These are phyloP conservation scores for Lentinula aciculospora DNA, from an alignment of 768 basidiomycete species.

Conservation along the genomic window DNA sequence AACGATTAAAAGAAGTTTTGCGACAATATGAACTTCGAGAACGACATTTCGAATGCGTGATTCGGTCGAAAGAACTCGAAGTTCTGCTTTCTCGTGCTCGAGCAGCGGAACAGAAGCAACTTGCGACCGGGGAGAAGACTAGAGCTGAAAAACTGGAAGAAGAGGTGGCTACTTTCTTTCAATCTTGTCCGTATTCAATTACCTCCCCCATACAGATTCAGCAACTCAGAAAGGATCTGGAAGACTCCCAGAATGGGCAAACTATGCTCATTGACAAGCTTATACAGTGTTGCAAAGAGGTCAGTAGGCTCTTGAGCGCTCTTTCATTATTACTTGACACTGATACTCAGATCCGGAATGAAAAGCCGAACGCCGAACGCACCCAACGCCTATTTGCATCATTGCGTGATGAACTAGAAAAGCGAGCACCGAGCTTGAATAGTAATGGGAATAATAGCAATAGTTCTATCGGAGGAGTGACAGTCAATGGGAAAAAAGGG, in stretches of 20 bases:
- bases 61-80: conserved; percentile 89
- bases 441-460: conserved; percentile 9
- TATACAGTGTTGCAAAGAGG: conserved; percentile 84
- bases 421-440: conserved; percentile 43
- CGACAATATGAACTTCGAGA: conserved; percentile 87
- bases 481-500: conserved; percentile 8
- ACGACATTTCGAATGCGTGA: conserved; percentile 88
- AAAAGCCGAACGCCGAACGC: conserved; percentile 75
- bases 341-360: conserved; percentile 14
- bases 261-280: conserved; percentile 79
- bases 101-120: conserved; percentile 81
- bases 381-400: conserved; percentile 78
- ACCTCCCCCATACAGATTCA: conserved; percentile 39
- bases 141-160: conserved; percentile 67
- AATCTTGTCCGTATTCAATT: background rate
- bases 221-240: conserved; percentile 69
- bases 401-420: conserved; percentile 79
- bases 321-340: conserved; percentile 9
- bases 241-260: conserved; percentile 75
- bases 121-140: conserved; percentile 69
- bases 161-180: conserved; percentile 46
- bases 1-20: conserved; percentile 82
- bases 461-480: conserved; percentile 1
- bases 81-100: conserved; percentile 82
- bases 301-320: conserved; percentile 26